Base-by-base conservation (phyloP, 169 alveolate species). In the Plasmodium coatneyi region DNA sequence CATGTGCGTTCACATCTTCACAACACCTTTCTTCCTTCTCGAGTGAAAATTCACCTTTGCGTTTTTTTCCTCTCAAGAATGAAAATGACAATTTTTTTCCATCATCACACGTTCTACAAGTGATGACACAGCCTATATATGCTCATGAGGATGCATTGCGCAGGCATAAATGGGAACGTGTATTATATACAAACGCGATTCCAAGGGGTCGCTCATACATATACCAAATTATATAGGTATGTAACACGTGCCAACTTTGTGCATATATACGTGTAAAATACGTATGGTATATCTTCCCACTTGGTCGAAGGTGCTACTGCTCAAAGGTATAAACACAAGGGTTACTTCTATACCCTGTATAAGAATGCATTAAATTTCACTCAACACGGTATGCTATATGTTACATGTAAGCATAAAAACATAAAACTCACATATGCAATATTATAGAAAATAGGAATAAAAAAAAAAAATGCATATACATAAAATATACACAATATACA, bases 101-200 rank as follows among this genome's bases (percentile, higher is more conserved):
- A 25, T 32, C 80, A 86, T 74, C 66, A 54, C 93, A 74, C 80
- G 93, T 76, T 86, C 80, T 34, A 74, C 71, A 86, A 74, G 34
- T 49, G 66, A 19, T 66, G 39, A 49, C 86, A 72, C 84, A 76
- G 52, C 46, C 34, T 74, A 16, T 46, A 66, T 22, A 66, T 25
- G 30, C 0, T 66, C n/a, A 66, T n/a, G n/a, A 66, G 14, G 32
- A 66, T 66, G 46, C 22, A 81, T 46, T 49, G 14, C 60, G 49
- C 70, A 9, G n/a, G n/a, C 25, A 80, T 80, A n/a, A 30, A 52
- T 80, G 19, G 34, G 60, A 80, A 80, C 52, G 49, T 30, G 41
- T 32, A 32, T 32, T 80, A 80, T 79, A 79, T 71, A 81, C 30
- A 66, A 28, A 32, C 14, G 76, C 30, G 39, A 22, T 19, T 66